Conservation (phyloP, 2,329 filamentous ascomycete genomes). For the Colletotrichum sansevieriae region DNA sequence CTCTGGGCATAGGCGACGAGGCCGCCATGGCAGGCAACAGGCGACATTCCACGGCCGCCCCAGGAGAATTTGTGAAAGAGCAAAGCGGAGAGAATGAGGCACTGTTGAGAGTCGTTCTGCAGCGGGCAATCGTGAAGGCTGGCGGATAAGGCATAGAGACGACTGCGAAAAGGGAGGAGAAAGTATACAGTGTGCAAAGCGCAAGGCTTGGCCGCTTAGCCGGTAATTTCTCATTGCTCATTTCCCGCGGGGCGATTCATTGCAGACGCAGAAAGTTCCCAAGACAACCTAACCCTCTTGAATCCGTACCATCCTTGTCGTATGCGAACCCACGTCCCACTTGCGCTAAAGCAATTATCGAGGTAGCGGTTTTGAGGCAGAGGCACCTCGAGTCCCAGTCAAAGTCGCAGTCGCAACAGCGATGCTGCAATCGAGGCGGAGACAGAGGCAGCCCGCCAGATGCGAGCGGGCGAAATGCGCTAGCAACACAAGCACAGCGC, state of each 20-base stretch:
- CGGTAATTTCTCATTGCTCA: conserved; percentile 39
- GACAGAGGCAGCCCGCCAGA: conserved; percentile 30
- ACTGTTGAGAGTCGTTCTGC: conserved; percentile 15
- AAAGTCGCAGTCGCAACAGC: not conserved
- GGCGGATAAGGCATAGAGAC: not conserved
- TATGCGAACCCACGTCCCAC: conserved; percentile 11
- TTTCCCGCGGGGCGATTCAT: conserved; percentile 40
- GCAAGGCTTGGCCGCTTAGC: conserved; percentile 20
- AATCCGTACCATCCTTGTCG: conserved; percentile 19
- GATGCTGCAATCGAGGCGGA: not conserved
- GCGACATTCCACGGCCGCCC: conserved; percentile 9
- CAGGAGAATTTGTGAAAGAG: conserved; percentile 5
- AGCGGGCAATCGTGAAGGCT: not conserved
- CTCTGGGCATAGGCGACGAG: conserved; percentile 6
- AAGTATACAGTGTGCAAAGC: conserved; percentile 24
- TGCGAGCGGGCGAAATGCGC: conserved; percentile 31
- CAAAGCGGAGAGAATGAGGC: conserved; percentile 19
- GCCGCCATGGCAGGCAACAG: conserved; percentile 23
- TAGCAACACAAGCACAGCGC: conserved; percentile 17
- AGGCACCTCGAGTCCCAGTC: not conserved
- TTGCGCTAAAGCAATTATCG: conserved; percentile 32
- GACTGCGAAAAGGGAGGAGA: not conserved
- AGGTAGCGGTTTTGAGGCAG: conserved; percentile 7
- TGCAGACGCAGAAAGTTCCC: conserved; percentile 40
- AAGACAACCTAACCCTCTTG: conserved; percentile 21